A percentile compares a stretch with the other conserved stretches of the same genome.
Evolutionary conservation across 768 basidiomycete species (phyloP).

Genomic region (Hygrocybe punicea): DNA sequence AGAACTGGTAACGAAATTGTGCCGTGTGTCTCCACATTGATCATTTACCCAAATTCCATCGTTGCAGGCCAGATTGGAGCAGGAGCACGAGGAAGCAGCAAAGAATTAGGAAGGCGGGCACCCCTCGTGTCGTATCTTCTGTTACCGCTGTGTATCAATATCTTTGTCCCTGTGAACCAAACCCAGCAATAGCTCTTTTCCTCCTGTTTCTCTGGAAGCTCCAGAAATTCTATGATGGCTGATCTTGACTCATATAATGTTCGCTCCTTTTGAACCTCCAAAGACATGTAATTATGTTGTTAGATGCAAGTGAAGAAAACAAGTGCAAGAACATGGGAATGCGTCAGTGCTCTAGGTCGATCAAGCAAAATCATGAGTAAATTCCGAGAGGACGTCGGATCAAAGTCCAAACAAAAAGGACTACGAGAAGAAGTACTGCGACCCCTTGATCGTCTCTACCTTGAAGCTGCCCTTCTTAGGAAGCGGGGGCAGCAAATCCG

Average conservation of each 20-base stretch:
- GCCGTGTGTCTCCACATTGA: not conserved
- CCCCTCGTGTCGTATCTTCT: too few species aligned
- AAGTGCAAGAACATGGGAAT: too few species aligned
- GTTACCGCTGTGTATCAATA: too few species aligned
- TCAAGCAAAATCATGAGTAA: not conserved
- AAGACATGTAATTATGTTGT: too few species aligned
- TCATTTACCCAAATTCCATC: not conserved
- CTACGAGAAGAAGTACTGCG: conserved; percentile 92
- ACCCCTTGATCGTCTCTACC: conserved; percentile 75
- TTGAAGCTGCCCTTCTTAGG: conserved; percentile 85
- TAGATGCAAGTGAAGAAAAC: too few species aligned
- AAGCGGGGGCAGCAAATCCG: conserved; percentile 72
- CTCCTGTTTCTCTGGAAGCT: too few species aligned
- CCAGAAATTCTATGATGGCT: too few species aligned
- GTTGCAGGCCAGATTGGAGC: conserved; percentile 23
- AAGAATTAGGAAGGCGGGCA: not conserved
- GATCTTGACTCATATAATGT: too few species aligned
- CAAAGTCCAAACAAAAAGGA: not conserved
- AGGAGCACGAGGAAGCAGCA: conserved; percentile 17
- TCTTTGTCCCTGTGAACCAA: too few species aligned
- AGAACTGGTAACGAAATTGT: conserved; percentile 30
- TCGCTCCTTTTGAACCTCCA: too few species aligned
- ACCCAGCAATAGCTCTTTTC: too few species aligned
- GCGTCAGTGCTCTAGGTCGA: too few species aligned
- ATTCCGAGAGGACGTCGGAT: not conserved